Percentiles rank a stretch among this genome's conserved stretches.
phyloP scores from a whole-genome alignment of 2,329 filamentous ascomycete genomes.

The Didymella exigua region DNA sequence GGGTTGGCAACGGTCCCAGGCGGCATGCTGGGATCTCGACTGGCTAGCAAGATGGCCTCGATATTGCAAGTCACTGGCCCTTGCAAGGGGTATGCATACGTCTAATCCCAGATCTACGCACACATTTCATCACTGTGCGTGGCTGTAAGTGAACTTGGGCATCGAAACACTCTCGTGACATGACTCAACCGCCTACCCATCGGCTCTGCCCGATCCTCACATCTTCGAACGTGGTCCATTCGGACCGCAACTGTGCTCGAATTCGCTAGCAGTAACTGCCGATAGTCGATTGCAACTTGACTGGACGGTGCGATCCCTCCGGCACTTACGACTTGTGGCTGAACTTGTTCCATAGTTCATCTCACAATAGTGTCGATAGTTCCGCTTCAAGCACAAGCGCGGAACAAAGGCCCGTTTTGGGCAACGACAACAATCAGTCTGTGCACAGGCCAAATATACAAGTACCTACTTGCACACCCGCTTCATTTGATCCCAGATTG shows the following conservation, averaged over 20 bases:
- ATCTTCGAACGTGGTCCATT: not conserved
- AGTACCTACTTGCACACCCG: slow-evolving; percentile 1
- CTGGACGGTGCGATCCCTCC: slow-evolving; percentile 4
- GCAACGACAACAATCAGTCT: not conserved
- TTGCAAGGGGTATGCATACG: not conserved
- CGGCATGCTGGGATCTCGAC: not conserved
- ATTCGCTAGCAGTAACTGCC: not conserved
- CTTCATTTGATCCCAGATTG: not conserved
- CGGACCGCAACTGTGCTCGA: not conserved
- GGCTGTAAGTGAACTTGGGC: not conserved
- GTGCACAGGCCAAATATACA: not conserved
- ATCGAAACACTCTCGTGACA: not conserved
- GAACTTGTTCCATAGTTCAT: slow-evolving; percentile 4
- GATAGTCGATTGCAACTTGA: not conserved
- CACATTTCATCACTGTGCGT: not conserved
- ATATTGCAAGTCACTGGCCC: not conserved
- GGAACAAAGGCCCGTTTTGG: not conserved
- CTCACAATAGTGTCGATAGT: not conserved
- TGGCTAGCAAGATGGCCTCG: not conserved
- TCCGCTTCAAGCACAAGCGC: slow-evolving; percentile 1
- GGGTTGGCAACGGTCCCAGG: not conserved
- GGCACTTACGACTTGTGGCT: not conserved
- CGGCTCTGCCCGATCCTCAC: not conserved
- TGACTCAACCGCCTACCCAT: not conserved
- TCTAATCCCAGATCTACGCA: not conserved